phyloP scores from a whole-genome alignment of 2,329 filamentous ascomycete species.

The Colletotrichum navitas region DNA sequence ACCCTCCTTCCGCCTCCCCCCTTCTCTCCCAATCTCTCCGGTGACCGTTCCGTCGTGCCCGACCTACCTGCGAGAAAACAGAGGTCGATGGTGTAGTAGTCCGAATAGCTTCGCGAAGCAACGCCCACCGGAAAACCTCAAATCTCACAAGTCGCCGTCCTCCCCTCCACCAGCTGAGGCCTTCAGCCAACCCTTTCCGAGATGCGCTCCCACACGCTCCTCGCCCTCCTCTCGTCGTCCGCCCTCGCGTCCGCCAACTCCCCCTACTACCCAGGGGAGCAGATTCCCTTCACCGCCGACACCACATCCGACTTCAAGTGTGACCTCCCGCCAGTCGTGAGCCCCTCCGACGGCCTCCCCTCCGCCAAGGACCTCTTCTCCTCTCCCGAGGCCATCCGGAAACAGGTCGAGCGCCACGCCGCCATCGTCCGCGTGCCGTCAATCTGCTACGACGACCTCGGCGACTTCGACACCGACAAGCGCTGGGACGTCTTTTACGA shows the following conservation, averaged over 20 bases:
- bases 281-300: not conserved
- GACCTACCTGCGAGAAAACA: too few relatives aligned
- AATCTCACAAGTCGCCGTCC: not conserved
- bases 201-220: slow-evolving; percentile 24
- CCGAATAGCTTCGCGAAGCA: slow-evolving; percentile 5
- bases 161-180: not conserved
- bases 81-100: not conserved
- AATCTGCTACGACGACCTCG: slow-evolving; percentile 68
- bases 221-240: slow-evolving; percentile 15
- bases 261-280: not conserved
- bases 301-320: slow-evolving; percentile 46
- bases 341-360: slow-evolving; percentile 52
- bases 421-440: slow-evolving; percentile 68
- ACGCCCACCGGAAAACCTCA: not conserved
- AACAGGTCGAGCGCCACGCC: slow-evolving; percentile 63
- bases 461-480: slow-evolving; percentile 64
- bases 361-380: slow-evolving; percentile 50
- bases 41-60: not conserved
- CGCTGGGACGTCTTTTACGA: slow-evolving; percentile 67
- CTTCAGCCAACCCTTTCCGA: not conserved
- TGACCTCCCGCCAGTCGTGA: slow-evolving; percentile 51
- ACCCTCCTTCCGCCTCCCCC: not conserved
- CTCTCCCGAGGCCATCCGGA: slow-evolving; percentile 50
- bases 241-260: slow-evolving; percentile 6
- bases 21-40: not conserved